Base-by-base conservation (phyloP, 306 rosid species). In the Citrullus amarus region DNA sequence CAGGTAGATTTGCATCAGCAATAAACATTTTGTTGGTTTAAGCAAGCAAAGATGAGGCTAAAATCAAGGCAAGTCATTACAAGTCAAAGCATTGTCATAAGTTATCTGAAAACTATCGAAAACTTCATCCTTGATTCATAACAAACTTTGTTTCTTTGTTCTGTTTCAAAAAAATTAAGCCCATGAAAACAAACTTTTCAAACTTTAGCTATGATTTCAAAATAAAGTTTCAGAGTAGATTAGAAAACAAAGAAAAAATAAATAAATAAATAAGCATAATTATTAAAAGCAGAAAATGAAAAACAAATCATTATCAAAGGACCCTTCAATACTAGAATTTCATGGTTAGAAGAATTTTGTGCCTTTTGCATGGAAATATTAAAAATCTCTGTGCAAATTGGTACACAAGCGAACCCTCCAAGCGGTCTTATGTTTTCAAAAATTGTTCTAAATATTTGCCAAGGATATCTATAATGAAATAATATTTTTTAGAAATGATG, bases 1-100 rank as follows among this genome's bases (percentile, higher is more conserved):
- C 91, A 86, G 5, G 81, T 20, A 20, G 74, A 78, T 62, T 83
- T 16, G 62, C 78, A 74, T 32, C 25, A 73, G 77, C 6, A 22
- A 48, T 73, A 73, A 71, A 71, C 41, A 71, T 9, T 66, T 66
- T 17, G 58, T 71, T 28, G 22, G 20, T 14, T 50, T 73, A 7
- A 50, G 77, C 15, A 53, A 51, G 30, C 9, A 28, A 70, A 16
- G 60, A 72, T 25, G 41, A 15, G 9, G 34, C 60, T 50, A 30
- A 50, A 22, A 50, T 72, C 60, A 72, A 48, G 50, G 44, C 3
- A 72, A 50, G 20, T 14, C 4, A 72, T 50, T 46, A 16, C 43
- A 72, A 70, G 5, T 34, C 50, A 34, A 17, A 65, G 46, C 46
- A 65, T 65, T 65, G 44, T 14, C 46, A 43, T 36, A 65, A 65